Percentiles rank a stretch among this genome's conserved stretches.
Conservation (phyloP, 2,329 filamentous ascomycete species). For the Penicillium palitans region DNA sequence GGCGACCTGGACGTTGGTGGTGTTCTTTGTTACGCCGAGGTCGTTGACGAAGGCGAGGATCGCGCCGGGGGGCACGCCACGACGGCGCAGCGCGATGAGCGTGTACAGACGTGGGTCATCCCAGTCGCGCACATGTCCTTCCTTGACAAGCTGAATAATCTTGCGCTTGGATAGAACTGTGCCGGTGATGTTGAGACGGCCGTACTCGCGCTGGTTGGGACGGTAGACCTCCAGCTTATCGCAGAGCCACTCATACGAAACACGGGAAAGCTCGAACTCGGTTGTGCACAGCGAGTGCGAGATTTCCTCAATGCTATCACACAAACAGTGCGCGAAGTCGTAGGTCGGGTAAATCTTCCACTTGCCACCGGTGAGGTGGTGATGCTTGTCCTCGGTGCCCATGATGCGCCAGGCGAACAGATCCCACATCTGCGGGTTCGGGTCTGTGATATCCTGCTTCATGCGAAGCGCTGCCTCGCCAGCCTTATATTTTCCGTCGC, state of each 20-base stretch:
- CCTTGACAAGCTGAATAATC: constrained; percentile 74
- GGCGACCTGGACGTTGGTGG: constrained; percentile 73
- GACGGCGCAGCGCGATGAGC: constrained; percentile 75
- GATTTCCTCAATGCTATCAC: constrained; percentile 88
- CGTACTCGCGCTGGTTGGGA: constrained; percentile 91
- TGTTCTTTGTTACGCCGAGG: constrained; percentile 82
- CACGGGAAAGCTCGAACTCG: constrained; percentile 81
- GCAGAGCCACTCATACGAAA: constrained; percentile 90
- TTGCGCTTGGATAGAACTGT: constrained; percentile 86
- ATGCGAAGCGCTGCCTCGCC: constrained; percentile 83
- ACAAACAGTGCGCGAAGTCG: constrained; percentile 64
- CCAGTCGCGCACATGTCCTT: constrained; percentile 80
- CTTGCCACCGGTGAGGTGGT: constrained; percentile 68
- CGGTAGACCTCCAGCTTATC: constrained; percentile 78
- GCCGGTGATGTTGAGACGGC: constrained; percentile 75
- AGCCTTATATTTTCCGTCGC: constrained; percentile 84
- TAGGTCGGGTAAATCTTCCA: constrained; percentile 97
- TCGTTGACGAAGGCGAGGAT: constrained; percentile 89
- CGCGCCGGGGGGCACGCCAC: constrained; percentile 83
- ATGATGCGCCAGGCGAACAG: constrained; percentile 85
- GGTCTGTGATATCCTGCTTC: constrained; percentile 80
- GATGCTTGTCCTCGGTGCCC: constrained; percentile 52
- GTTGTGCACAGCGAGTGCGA: constrained; percentile 92
- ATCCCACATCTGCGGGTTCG: constrained; percentile 97
- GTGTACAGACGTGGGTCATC: constrained; percentile 91